Evolutionary conservation across 2,329 filamentous ascomycete genomes (phyloP), one percentile per base, ranked within the genome.

Genomic region (Trichoderma simmonsii): DNA sequence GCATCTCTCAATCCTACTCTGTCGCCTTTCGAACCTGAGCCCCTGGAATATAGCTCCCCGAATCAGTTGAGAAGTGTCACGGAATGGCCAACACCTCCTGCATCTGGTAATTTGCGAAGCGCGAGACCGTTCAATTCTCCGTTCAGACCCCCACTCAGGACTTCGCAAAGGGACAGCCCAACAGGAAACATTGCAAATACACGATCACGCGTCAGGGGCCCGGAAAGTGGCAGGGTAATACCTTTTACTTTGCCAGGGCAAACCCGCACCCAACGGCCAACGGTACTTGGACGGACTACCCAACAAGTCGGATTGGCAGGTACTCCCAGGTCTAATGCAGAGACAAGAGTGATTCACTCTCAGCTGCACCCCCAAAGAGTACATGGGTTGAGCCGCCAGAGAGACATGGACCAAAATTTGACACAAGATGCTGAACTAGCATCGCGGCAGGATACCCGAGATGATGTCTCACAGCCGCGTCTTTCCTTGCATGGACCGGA

Each of bases 21-120:
- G 6, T 12, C 54, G 4, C 15, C 54, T 18, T 12, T 24, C 4
- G 34, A 43, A 12, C 28, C 15, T 28, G n/a, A 28, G 2, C 6
- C 6, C 28, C 28, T 15, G 24, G 65, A 39, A 26, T 26, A 28
- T 64, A 12, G 15, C 11, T 70, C 71, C 2, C 65, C 71, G 8
- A 11, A 14, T 21, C 59, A 26, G 11, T 11, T 21, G 12, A 62
- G 56, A 15, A 61, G 54, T 24, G 64, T 68, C 24, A 18, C 24
- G 28, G 67, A 70, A 30, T 60, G 77, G 48, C 75, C 73, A 64
- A 79, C 78, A 15, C 77, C 78, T 43, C 78, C 78, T 14, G 74
- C 76, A 2, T 78, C 78, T 18, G 73, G 75, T 28, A 74, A 73
- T n/a, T 62, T 65, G 14, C 71, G 71, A 51, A 28, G 39, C 18